Conservation (phyloP, 306 rosid genomes). For the Castanea sativa region DNA sequence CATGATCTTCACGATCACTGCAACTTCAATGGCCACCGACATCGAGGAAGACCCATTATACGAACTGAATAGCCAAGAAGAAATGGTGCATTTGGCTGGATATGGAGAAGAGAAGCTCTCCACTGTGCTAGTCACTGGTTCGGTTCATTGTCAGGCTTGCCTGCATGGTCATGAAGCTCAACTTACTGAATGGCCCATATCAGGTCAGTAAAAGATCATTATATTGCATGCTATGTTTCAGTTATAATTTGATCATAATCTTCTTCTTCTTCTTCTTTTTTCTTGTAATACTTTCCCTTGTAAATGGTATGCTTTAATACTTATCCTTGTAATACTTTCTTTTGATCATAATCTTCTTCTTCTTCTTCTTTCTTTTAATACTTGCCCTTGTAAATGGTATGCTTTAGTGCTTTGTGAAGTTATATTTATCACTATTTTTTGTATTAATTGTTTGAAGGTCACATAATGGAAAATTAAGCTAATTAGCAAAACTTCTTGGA, state of each 20-base stretch:
- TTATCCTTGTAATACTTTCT: neutral
- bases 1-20: slow-evolving; percentile 10
- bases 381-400: neutral
- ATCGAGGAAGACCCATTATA: slow-evolving; percentile 23
- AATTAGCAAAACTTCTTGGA: no score
- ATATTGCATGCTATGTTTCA: neutral
- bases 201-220: slow-evolving; percentile 35
- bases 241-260: neutral
- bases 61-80: slow-evolving; percentile 54
- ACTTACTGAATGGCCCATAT: slow-evolving; percentile 68
- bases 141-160: slow-evolving; percentile 60
- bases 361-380: neutral
- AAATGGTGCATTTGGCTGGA: slow-evolving; percentile 68
- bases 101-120: slow-evolving; percentile 93
- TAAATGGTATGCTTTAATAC: neutral
- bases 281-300: neutral
- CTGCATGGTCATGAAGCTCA: slow-evolving; percentile 25
- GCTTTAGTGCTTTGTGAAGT: neutral
- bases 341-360: neutral
- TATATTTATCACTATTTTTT: no score
- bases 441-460: no score
- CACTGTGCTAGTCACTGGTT: slow-evolving; percentile 83
- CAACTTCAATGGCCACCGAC: slow-evolving; percentile 10
- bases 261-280: neutral
- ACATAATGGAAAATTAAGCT: no score